Conservation (phyloP, 345 rosid genomes). For the Salix koriyanagi region DNA sequence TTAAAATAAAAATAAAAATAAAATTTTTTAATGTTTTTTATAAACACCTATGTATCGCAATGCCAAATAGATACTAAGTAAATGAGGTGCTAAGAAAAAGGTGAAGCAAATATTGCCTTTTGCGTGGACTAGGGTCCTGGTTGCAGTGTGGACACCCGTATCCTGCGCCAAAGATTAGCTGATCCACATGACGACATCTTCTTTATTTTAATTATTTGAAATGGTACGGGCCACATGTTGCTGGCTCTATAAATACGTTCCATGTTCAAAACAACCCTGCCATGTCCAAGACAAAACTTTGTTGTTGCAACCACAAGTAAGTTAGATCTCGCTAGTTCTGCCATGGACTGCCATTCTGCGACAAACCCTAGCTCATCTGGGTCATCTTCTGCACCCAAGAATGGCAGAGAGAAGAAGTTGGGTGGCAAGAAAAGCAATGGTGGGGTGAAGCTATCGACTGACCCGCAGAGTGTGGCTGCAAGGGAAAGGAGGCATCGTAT, state of each 20-base stretch:
- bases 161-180: conserved; percentile 46
- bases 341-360: conserved; percentile 24
- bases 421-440: conserved; percentile 12
- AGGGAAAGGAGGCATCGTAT: conserved; percentile 82
- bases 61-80: background rate
- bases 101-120: conserved; percentile 17
- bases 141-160: conserved; percentile 36
- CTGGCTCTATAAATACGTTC: background rate
- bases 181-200: conserved; percentile 31
- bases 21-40: no score
- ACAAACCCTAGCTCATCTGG: conserved; percentile 27
- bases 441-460: conserved; percentile 59
- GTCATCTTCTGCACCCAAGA: conserved; percentile 7
- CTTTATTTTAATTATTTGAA: conserved; percentile 6
- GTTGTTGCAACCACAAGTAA: background rate
- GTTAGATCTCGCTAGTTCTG: background rate
- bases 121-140: conserved; percentile 24
- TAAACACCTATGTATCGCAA: no score
- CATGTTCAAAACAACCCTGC: conserved; percentile 1
- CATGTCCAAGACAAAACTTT: background rate
- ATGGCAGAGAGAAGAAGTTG: conserved; percentile 21
- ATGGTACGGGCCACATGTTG: background rate
- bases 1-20: no score
- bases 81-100: conserved; percentile 16
- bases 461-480: conserved; percentile 90